phyloP scores from a whole-genome alignment of 2,329 filamentous ascomycete genomes.

The Lasiodiplodia citricola region DNA sequence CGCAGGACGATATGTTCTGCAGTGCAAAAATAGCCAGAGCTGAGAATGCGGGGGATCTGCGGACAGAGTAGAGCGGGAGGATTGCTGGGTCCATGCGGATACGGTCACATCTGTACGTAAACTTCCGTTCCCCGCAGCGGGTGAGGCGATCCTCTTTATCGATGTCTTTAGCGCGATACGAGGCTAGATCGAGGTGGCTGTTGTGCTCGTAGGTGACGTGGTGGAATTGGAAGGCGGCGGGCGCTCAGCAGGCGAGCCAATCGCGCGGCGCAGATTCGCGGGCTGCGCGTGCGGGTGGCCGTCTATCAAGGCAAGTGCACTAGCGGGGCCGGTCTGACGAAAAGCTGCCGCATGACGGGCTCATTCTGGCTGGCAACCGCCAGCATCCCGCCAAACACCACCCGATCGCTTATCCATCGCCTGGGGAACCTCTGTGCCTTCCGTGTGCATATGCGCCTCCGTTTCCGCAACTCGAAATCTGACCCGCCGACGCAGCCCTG shows the following conservation, averaged over 20 bases:
- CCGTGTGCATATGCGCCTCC: slow-evolving; percentile 16
- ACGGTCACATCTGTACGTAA: slow-evolving; percentile 9
- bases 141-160: background rate
- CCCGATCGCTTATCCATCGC: background rate
- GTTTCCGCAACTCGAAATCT: background rate
- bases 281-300: background rate
- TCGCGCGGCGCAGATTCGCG: background rate
- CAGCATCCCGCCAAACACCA: slow-evolving; percentile 9
- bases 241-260: slow-evolving; percentile 7
- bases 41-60: slow-evolving; percentile 23
- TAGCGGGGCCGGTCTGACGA: slow-evolving; percentile 10
- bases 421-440: slow-evolving; percentile 9
- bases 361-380: background rate
- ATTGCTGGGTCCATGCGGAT: background rate
- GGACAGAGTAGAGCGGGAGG: background rate
- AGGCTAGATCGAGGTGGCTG: background rate
- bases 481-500: slow-evolving; percentile 2
- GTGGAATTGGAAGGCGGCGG: background rate
- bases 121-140: background rate
- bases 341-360: slow-evolving; percentile 11
- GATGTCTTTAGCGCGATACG: slow-evolving; percentile 16
- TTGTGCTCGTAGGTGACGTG: background rate
- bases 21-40: slow-evolving; percentile 12
- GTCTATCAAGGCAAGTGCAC: slow-evolving; percentile 10
- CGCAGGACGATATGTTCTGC: slow-evolving; percentile 9